These are phyloP conservation scores for Geosmithia flava DNA, from an alignment of 2,329 filamentous ascomycete species.

Conservation along the genomic window DNA sequence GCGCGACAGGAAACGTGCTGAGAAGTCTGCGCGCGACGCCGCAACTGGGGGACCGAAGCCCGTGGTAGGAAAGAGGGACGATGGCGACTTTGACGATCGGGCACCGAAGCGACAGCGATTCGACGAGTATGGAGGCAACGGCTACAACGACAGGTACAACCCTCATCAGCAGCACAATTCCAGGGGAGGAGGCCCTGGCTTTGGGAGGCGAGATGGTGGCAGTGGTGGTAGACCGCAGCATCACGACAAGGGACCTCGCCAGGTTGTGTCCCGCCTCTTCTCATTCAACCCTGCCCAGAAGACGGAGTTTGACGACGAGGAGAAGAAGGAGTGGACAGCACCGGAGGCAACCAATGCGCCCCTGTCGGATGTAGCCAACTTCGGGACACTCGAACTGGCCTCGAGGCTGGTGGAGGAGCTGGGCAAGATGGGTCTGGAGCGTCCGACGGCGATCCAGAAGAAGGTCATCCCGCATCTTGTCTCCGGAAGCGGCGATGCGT, in stretches of 20 bases:
- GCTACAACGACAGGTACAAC: background rate
- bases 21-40: constrained; percentile 18
- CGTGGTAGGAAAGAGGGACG: constrained; percentile 7
- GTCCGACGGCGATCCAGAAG: constrained; percentile 90
- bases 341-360: constrained; percentile 83
- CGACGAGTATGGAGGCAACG: constrained; percentile 8
- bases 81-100: constrained; percentile 14
- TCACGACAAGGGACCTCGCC: constrained; percentile 19
- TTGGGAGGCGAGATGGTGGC: constrained; percentile 1
- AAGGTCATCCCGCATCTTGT: constrained; percentile 73
- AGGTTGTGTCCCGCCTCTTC: constrained; percentile 84
- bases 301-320: constrained; percentile 42
- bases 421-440: constrained; percentile 76
- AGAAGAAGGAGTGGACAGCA: constrained; percentile 36
- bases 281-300: constrained; percentile 72
- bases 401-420: constrained; percentile 71
- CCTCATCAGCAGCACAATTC: background rate
- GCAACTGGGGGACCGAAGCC: constrained; percentile 8
- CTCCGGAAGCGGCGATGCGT: constrained; percentile 75
- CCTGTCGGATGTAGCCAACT: constrained; percentile 72
- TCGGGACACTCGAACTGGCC: constrained; percentile 75
- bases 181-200: background rate
- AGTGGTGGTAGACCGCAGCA: constrained; percentile 3
- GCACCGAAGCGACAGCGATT: constrained; percentile 34
- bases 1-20: constrained; percentile 72